Evolutionary conservation across 129 eudicot genomes (phyloP).

Genomic region (Solidago caesia): DNA sequence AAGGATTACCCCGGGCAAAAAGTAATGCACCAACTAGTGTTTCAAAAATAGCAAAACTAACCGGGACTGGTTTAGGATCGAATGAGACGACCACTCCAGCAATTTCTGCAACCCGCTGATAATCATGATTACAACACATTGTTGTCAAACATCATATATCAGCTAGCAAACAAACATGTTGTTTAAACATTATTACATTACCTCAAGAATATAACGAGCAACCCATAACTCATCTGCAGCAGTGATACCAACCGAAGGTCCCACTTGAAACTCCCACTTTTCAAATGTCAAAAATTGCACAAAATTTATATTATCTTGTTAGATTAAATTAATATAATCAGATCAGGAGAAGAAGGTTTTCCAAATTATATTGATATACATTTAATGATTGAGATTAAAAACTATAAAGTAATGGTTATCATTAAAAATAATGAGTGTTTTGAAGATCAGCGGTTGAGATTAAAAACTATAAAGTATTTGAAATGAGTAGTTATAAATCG

Average conservation of each 20-base stretch:
- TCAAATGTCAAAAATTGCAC: slow-evolving; percentile 3
- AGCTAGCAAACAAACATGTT: neutral
- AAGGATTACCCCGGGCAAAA: too few relatives aligned
- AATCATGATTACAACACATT: neutral
- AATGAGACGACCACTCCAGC: slow-evolving; percentile 80
- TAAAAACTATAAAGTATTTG: too few relatives aligned
- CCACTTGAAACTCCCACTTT: slow-evolving; percentile 96
- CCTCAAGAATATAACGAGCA: slow-evolving; percentile 91
- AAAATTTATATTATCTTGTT: neutral
- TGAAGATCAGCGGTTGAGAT: too few relatives aligned
- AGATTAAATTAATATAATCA: neutral
- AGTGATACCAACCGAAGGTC: slow-evolving; percentile 79
- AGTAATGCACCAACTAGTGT: neutral
- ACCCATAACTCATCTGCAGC: slow-evolving; percentile 92
- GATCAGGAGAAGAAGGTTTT: neutral
- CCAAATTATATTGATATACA: neutral
- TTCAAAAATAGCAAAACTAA: slow-evolving; percentile 22
- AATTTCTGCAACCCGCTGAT: slow-evolving; percentile 82
- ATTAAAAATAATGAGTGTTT: too few relatives aligned
- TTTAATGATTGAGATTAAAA: too few relatives aligned
- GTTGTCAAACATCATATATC: neutral
- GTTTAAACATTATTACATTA: slow-evolving; percentile 9
- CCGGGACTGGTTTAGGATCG: slow-evolving; percentile 88
- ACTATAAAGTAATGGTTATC: too few relatives aligned
- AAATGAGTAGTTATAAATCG: too few relatives aligned